Evolutionary conservation across 768 basidiomycete genomes (phyloP).

Genomic region (Holtermanniella nyarrowii): DNA sequence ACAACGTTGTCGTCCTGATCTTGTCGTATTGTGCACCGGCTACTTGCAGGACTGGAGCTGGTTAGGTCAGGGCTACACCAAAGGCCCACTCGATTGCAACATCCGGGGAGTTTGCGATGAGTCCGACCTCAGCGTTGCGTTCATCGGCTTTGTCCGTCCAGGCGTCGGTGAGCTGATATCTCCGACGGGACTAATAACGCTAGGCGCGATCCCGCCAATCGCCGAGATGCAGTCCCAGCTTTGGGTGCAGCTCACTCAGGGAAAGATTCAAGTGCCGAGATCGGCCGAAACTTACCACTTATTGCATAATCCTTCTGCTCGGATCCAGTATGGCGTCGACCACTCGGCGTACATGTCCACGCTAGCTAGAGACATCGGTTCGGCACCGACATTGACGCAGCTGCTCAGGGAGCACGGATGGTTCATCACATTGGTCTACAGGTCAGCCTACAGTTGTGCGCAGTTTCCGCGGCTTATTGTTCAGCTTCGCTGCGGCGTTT

Average conservation of each 20-base stretch:
- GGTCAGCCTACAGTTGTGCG: constrained; percentile 41
- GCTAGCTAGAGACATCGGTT: constrained; percentile 52
- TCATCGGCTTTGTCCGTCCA: constrained; percentile 53
- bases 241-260: constrained; percentile 49
- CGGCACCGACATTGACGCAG: constrained; percentile 47
- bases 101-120: constrained; percentile 26
- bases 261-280: constrained; percentile 44
- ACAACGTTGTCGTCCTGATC: constrained; percentile 12
- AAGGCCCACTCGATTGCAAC: constrained; percentile 30
- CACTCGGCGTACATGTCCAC: constrained; percentile 51
- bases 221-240: constrained; percentile 55
- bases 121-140: constrained; percentile 47
- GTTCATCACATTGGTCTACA: constrained; percentile 50
- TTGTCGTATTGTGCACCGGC: constrained; percentile 38
- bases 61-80: constrained; percentile 32
- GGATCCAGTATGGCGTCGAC: constrained; percentile 56
- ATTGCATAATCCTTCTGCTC: constrained; percentile 46
- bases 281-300: constrained; percentile 50
- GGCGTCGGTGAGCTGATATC: constrained; percentile 47
- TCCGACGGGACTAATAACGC: neutral
- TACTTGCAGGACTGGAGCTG: constrained; percentile 36
- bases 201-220: constrained; percentile 50
- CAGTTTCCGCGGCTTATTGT: neutral
- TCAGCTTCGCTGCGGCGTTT: constrained; percentile 53
- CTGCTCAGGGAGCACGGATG: constrained; percentile 48